Evolutionary conservation across 805 yeast species (phyloP).

Genomic region (Geotrichum ghanense): DNA sequence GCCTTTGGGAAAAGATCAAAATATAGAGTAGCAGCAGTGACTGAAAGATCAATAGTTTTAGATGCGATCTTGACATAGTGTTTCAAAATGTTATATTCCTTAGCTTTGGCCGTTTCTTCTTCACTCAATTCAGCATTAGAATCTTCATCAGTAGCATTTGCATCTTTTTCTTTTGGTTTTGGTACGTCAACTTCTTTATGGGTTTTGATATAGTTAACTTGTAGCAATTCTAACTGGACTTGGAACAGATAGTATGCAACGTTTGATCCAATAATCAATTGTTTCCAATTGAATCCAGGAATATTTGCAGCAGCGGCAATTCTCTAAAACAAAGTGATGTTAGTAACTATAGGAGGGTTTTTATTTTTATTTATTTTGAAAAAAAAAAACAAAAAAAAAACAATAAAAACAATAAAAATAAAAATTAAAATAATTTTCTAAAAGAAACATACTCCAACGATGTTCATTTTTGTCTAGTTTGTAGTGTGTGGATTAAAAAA

Average conservation of each 20-base stretch:
- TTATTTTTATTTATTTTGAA: too few species aligned
- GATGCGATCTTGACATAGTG: conserved; percentile 53
- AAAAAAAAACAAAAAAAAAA: too few species aligned
- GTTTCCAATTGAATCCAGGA: conserved; percentile 72
- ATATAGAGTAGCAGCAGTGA: conserved; percentile 47
- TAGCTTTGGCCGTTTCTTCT: conserved; percentile 61
- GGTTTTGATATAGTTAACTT: conserved; percentile 40
- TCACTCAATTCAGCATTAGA: conserved; percentile 67
- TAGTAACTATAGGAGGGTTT: too few species aligned
- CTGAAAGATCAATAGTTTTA: conserved; percentile 38
- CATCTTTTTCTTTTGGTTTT: conserved; percentile 57
- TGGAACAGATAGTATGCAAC: conserved; percentile 68
- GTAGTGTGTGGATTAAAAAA: too few species aligned
- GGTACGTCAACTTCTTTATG: conserved; percentile 47
- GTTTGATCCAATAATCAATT: conserved; percentile 60
- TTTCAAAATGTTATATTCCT: background rate
- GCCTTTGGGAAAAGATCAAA: conserved; percentile 53
- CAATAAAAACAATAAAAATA: too few species aligned
- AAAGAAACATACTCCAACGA: too few species aligned
- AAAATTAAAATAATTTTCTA: too few species aligned
- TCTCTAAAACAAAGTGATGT: background rate
- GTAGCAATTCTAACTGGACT: conserved; percentile 44
- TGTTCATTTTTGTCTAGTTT: too few species aligned
- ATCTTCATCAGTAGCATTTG: conserved; percentile 55
- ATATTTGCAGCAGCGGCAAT: conserved; percentile 40